Evolutionary conservation across 1,139 yeast species (phyloP), one percentile per base, ranked within the genome.

Genomic region (Scheffersomyces lignicola): DNA sequence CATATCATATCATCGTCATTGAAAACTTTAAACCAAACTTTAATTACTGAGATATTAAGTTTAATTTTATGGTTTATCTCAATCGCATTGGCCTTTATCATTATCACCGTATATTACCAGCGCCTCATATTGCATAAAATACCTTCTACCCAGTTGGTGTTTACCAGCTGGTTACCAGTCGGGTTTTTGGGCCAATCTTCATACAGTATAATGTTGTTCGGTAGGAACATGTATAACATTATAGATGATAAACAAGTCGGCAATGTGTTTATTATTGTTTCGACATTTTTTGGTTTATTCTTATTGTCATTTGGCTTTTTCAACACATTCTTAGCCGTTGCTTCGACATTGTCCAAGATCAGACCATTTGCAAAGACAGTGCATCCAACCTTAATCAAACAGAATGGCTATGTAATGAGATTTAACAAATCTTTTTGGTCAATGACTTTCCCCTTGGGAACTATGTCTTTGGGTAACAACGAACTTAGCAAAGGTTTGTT

Each of bases 361-460:
- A 37, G 40, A 24, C 64, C 65, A n/a, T 60, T 65, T 37, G 54
- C 69, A n/a, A 47, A 41, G 18, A 46, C 7, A 1, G 11, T 7
- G 6, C 26, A 33, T 24, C 32, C 35, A 2, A 43, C 44, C 7
- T 33, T 43, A 3, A 29, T 45, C 15, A 40, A 37, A 23, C 34
- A 38, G 24, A 31, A 44, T 31, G 37, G 45, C 3, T 35, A 15
- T 9, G 10, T 26, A n/a, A 50, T 69, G 21, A 48, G 50, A 29
- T 86, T 79, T 62, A 67, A 72, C 40, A 73, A 74, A 44, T 78
- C 80, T 0, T 86, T 83, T 74, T 88, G 96, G 95, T 80, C 89
- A 20, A 77, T 85, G 69, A 84, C 96, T 42, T 89, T 89, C 80
- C 96, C 96, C 2, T 53, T 87, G 47, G 96, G 96, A 3, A 87